These are phyloP conservation scores for Amanita inopinata DNA, from an alignment of 768 basidiomycete species.

Conservation along the genomic window DNA sequence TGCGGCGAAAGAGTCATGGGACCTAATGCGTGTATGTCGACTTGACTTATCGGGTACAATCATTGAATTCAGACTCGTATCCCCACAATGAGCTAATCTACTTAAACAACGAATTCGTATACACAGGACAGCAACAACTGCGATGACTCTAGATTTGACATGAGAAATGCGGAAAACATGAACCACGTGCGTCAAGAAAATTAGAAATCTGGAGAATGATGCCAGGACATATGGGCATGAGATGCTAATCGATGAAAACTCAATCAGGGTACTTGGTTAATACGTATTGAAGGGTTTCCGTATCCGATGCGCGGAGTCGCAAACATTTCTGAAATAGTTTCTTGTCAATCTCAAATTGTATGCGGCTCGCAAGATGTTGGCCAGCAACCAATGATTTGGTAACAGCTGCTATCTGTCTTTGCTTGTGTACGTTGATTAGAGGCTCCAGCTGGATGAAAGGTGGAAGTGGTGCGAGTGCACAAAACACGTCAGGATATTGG, in stretches of 20 bases:
- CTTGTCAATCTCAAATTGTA: slow-evolving; percentile 64
- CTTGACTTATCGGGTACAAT: no score
- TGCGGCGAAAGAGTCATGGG: no score
- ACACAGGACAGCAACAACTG: background rate
- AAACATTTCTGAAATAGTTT: slow-evolving; percentile 71
- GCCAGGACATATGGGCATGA: background rate
- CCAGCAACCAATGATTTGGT: slow-evolving; percentile 76
- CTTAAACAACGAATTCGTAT: slow-evolving; percentile 1
- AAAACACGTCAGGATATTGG: slow-evolving; percentile 72
- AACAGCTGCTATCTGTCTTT: slow-evolving; percentile 69
- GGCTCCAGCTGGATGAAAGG: slow-evolving; percentile 75
- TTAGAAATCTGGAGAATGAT: background rate
- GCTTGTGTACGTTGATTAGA: slow-evolving; percentile 84
- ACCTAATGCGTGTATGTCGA: no score
- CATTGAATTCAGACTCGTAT: no score
- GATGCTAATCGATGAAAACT: background rate
- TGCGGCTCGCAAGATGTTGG: slow-evolving; percentile 70
- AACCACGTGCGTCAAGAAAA: no score
- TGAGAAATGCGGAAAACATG: background rate
- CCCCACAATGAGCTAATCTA: no score
- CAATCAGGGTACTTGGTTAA: slow-evolving; percentile 20
- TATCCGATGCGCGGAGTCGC: slow-evolving; percentile 55
- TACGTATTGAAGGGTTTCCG: slow-evolving; percentile 42
- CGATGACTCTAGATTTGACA: slow-evolving; percentile 3
- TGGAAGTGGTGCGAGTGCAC: slow-evolving; percentile 61